phyloP scores from a whole-genome alignment of 805 yeast genomes.

The Candida quercuum region DNA sequence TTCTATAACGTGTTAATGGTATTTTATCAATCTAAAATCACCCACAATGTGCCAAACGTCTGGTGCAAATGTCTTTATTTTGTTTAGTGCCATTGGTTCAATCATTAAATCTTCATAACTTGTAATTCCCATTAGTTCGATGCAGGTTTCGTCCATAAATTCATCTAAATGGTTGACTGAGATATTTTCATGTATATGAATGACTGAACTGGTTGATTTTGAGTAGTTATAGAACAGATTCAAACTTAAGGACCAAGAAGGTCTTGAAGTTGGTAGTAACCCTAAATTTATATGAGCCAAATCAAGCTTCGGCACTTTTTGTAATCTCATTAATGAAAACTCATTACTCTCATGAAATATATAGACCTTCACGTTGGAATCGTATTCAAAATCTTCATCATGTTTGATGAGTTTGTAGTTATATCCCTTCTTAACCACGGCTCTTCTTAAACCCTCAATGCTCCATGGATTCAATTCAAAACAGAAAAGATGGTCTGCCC shows the following conservation, averaged over 20 bases:
- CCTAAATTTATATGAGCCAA: conserved; percentile 72
- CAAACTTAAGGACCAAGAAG: conserved; percentile 51
- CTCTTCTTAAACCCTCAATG: conserved; percentile 59
- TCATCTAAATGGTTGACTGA: conserved; percentile 34
- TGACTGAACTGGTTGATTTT: conserved; percentile 16
- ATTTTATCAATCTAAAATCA: conserved; percentile 33
- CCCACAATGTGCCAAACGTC: conserved; percentile 75
- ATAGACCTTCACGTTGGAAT: conserved; percentile 19
- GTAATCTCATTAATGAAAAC: conserved; percentile 37
- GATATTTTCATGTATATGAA: conserved; percentile 79
- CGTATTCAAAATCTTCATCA: conserved; percentile 27
- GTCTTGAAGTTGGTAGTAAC: conserved; percentile 63
- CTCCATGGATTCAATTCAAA: conserved; percentile 91
- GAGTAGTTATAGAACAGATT: conserved; percentile 13
- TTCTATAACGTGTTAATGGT: no score
- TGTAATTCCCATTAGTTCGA: conserved; percentile 3
- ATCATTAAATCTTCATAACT: background rate
- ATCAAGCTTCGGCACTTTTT: conserved; percentile 10
- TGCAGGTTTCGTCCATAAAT: conserved; percentile 5
- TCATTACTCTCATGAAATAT: conserved; percentile 65
- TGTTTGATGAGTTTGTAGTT: conserved; percentile 29
- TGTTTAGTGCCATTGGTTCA: conserved; percentile 41
- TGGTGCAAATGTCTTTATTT: conserved; percentile 83
- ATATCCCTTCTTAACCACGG: conserved; percentile 42
- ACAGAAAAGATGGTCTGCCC: conserved; percentile 52